phyloP scores from a whole-genome alignment of 805 yeast genomes.

The Candida suzukii region DNA sequence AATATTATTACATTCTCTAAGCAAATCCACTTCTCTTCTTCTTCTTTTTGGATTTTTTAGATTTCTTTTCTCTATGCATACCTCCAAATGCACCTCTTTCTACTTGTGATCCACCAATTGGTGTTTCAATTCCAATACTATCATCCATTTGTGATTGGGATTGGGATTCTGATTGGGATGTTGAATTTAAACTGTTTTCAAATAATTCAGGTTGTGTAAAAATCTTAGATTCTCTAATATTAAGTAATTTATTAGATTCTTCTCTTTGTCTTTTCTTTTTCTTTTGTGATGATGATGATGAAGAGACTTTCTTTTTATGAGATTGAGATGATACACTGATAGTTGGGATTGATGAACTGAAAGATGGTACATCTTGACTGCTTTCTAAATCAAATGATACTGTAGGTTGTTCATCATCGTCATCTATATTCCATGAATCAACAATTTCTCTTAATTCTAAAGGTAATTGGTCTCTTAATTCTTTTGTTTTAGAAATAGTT shows the following conservation, averaged over 20 bases:
- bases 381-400: too few species aligned
- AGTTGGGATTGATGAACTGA: background rate
- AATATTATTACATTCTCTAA: too few species aligned
- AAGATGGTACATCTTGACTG: background rate
- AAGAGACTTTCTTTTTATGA: background rate
- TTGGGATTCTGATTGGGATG: background rate
- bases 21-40: slow-evolving; percentile 45
- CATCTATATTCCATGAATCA: slow-evolving; percentile 9
- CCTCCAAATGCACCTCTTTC: slow-evolving; percentile 1
- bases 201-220: background rate
- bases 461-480: slow-evolving; percentile 4
- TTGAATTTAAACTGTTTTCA: background rate
- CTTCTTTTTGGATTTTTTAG: slow-evolving; percentile 12
- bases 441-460: slow-evolving; percentile 7
- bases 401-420: background rate
- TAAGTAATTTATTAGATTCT: too few species aligned
- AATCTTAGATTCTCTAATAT: too few species aligned
- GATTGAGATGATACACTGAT: background rate
- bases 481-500: background rate
- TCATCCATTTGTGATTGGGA: background rate
- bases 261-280: background rate
- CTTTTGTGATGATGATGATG: background rate
- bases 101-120: background rate
- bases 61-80: slow-evolving; percentile 1
- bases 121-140: background rate